These are phyloP conservation scores for Pelargonium myrrhifolium DNA, from an alignment of 441 rosid genomes.

Conservation along the genomic window DNA sequence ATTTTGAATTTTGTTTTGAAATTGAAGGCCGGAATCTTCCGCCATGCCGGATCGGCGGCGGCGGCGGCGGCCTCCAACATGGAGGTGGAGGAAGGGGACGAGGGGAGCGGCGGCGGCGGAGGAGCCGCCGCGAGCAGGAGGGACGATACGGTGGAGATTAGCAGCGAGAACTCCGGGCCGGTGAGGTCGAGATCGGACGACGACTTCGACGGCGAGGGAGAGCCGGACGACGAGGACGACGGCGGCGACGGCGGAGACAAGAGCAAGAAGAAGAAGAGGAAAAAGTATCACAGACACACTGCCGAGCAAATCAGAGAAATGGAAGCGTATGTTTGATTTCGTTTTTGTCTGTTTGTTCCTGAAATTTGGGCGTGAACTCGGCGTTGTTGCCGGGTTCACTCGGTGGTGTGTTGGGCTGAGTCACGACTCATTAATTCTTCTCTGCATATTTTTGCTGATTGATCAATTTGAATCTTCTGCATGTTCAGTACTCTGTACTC, in stretches of 20 bases:
- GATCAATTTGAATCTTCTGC: too few relatives aligned
- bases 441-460: too few relatives aligned
- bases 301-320: conserved; percentile 88
- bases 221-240: conserved; percentile 44
- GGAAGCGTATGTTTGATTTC: conserved; percentile 53
- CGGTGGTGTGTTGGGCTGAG: too few relatives aligned
- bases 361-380: too few relatives aligned
- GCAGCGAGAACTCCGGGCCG: conserved; percentile 89
- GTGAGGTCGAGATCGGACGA: conserved; percentile 85
- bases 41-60: conserved; percentile 47
- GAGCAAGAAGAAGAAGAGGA: conserved; percentile 64
- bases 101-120: conserved; percentile 45
- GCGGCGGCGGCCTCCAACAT: conserved; percentile 26
- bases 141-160: conserved; percentile 75
- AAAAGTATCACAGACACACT: conserved; percentile 94
- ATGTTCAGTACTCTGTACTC: too few relatives aligned
- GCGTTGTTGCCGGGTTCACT: too few relatives aligned
- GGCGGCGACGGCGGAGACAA: conserved; percentile 28
- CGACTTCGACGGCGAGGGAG: conserved; percentile 56
- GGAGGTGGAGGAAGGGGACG: conserved; percentile 50
- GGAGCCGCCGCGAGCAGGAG: conserved; percentile 25
- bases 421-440: too few relatives aligned
- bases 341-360: too few relatives aligned
- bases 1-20: background rate
- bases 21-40: conserved; percentile 81